Evolutionary conservation across 257 asterid genomes (phyloP), one percentile per base, ranked within the genome.

Genomic region (Buddleja alternifolia): DNA sequence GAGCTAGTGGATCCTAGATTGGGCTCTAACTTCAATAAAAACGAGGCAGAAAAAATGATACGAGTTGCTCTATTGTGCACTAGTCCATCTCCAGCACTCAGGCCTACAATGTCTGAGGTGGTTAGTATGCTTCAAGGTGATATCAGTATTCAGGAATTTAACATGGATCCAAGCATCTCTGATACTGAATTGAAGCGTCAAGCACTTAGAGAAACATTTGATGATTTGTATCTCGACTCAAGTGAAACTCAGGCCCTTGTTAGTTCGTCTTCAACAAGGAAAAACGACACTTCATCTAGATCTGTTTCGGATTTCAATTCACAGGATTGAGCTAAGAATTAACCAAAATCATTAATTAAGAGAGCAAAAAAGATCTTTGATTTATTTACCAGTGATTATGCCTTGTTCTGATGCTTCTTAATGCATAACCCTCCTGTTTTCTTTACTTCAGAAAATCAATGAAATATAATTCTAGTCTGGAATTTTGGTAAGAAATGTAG

Each of bases 71-170:
- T 85, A 10, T 19, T 80, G 67, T 88, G 92, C 77, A 82, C 88
- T 1, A 83, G 86, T 60, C 88, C 95, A 10, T 82, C 92, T 45
- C 92, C 92, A 7, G 80, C 91, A 3, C 78, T 88, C 1, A 75
- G 92, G 52, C 92, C 95, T 11, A 80, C 81, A 34, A 88, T 88
- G 92, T 80, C 88, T 6, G 77, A 79, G 53, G 88, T 88, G 4
- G 80, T 84, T 21, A 70, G 78, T 51, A 78, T 85, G 86, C 89
- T 88, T 37, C 80, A 78, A 82, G 92, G 92, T 32, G 32, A 63
- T 36, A 45, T 66, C 54, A 61, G 64, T 29, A 51, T 78, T 16
- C 80, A 73, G 42, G 90, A 83, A 46, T 75, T 77, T 15, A 60
- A 63, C 74, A 56, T 77, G 74, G 80, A 81, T 36, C 82, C 91